Evolutionary conservation across 768 basidiomycete genomes (phyloP).

Genomic region (Collybiopsis confluens): DNA sequence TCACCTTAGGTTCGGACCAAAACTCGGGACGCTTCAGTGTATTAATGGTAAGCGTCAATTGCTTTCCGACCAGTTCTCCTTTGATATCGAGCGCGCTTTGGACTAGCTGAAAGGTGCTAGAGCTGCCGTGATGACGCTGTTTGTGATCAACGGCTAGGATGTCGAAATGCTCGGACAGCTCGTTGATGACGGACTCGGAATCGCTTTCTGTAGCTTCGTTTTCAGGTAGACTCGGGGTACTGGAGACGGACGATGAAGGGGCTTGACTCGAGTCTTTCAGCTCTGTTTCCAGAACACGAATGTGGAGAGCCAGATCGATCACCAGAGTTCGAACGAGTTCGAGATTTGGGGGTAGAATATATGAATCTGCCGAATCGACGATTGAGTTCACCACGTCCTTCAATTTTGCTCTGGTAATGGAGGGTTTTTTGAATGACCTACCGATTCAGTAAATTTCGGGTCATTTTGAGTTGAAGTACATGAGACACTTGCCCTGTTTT

Average conservation of each 20-base stretch:
- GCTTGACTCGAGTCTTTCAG: background rate
- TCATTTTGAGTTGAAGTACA: background rate
- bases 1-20: conserved; percentile 21
- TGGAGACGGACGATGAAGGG: background rate
- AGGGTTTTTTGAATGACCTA: background rate
- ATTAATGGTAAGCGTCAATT: background rate
- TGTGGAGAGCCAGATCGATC: background rate
- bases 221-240: background rate
- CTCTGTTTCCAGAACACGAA: background rate
- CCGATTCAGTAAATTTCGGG: background rate
- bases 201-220: background rate
- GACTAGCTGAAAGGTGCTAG: conserved; percentile 35
- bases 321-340: background rate
- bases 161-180: background rate
- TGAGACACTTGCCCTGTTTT: conserved; percentile 1
- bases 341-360: background rate
- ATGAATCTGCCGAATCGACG: background rate
- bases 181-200: background rate
- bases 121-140: conserved; percentile 24
- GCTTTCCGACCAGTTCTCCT: conserved; percentile 9
- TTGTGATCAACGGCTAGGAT: background rate
- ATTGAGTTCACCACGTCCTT: background rate
- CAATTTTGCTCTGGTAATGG: background rate
- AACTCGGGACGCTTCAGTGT: conserved; percentile 16
- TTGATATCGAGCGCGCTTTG: conserved; percentile 35